Evolutionary conservation across 257 asterid species (phyloP).

Genomic region (Solanum dulcamara): DNA sequence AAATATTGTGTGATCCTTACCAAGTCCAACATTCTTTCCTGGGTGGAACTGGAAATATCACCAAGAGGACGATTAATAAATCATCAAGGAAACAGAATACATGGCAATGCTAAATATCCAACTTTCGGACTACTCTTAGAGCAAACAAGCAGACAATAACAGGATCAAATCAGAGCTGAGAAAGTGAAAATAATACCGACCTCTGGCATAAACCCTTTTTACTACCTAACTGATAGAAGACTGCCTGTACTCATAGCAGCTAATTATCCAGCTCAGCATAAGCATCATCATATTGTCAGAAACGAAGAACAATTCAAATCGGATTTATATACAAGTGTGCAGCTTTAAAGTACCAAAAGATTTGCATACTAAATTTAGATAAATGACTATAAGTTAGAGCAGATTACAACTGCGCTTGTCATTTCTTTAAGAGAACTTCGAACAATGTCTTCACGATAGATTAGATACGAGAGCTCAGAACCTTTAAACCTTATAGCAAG

Average conservation of each 20-base stretch:
- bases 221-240: neutral
- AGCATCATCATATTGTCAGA: neutral
- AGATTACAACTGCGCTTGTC: neutral
- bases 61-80: neutral
- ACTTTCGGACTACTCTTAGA: neutral
- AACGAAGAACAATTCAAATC: neutral
- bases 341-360: neutral
- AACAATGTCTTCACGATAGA: neutral
- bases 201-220: neutral
- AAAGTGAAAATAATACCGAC: neutral
- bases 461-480: neutral
- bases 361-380: neutral
- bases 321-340: neutral
- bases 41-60: constrained; percentile 65
- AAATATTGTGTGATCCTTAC: constrained; percentile 76
- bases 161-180: neutral
- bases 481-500: neutral
- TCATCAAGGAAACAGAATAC: constrained; percentile 1
- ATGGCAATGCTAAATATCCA: neutral
- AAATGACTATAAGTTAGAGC: neutral
- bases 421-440: neutral
- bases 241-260: neutral
- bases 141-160: neutral
- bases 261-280: neutral
- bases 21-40: constrained; percentile 90